These are phyloP conservation scores for Willaertia magna DNA, from an alignment of 208 protist species.

Conservation along the genomic window DNA sequence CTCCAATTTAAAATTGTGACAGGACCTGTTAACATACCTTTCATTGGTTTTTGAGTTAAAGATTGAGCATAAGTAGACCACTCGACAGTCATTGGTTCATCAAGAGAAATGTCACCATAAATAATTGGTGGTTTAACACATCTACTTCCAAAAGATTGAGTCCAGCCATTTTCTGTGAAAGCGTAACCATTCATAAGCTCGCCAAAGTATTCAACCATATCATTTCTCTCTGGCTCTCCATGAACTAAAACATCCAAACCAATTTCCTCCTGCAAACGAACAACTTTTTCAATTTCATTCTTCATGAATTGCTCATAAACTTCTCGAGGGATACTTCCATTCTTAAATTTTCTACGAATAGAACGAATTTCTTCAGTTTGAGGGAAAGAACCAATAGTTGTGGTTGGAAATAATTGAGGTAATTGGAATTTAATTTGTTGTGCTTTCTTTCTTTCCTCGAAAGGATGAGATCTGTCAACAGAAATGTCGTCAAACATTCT, in stretches of 20 bases:
- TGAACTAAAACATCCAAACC: conserved; percentile 69
- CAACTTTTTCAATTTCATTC: conserved; percentile 52
- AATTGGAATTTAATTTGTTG: conserved; percentile 42
- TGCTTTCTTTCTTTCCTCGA: conserved; percentile 32
- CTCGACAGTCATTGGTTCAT: conserved; percentile 54
- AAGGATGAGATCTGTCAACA: conserved; percentile 17
- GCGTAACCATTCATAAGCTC: conserved; percentile 58
- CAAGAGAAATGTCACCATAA: conserved; percentile 51
- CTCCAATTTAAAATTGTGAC: conserved; percentile 73
- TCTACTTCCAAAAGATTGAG: conserved; percentile 57
- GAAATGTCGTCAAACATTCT: conserved; percentile 15
- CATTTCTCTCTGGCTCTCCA: conserved; percentile 65
- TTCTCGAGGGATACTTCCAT: conserved; percentile 34
- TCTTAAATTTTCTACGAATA: conserved; percentile 45
- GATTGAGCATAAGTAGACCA: conserved; percentile 55
- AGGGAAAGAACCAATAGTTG: conserved; percentile 72
- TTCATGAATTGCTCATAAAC: conserved; percentile 53
- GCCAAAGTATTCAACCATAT: conserved; percentile 80
- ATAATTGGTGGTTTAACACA: conserved; percentile 72
- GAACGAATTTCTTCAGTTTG: conserved; percentile 59
- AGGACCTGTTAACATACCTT: conserved; percentile 75
- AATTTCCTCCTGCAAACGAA: conserved; percentile 57
- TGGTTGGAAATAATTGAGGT: conserved; percentile 57
- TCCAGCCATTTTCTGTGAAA: conserved; percentile 65
- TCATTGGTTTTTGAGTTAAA: conserved; percentile 47